Evolutionary conservation across 805 yeast genomes (phyloP).

Genomic region (Candida hungchunana): DNA sequence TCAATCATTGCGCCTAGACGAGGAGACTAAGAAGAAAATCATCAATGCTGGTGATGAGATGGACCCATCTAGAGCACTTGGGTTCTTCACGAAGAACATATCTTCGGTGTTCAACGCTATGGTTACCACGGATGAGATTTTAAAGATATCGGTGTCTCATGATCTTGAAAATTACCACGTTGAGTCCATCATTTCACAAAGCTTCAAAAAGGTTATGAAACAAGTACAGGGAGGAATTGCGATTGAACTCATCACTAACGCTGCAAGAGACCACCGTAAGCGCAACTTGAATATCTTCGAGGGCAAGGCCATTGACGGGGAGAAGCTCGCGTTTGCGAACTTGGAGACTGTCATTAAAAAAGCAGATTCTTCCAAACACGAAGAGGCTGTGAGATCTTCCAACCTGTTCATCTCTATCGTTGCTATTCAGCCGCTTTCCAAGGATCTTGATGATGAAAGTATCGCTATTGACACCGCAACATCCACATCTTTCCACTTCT

Average conservation of each 20-base stretch:
- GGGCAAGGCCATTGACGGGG: constrained; percentile 80
- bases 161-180: constrained; percentile 56
- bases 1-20: constrained; percentile 28
- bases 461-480: constrained; percentile 37
- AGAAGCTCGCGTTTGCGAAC: constrained; percentile 83
- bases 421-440: constrained; percentile 41
- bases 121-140: constrained; percentile 42
- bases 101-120: constrained; percentile 30
- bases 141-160: constrained; percentile 61
- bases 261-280: constrained; percentile 20
- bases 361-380: constrained; percentile 23
- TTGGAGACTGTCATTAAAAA: constrained; percentile 66
- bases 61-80: constrained; percentile 25
- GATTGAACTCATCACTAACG: constrained; percentile 41
- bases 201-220: constrained; percentile 59
- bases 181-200: constrained; percentile 42
- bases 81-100: constrained; percentile 18
- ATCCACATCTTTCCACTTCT: constrained; percentile 61
- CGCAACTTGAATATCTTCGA: constrained; percentile 61
- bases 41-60: constrained; percentile 16
- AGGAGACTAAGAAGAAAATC: constrained; percentile 24
- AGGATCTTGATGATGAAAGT: constrained; percentile 25
- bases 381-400: constrained; percentile 34
- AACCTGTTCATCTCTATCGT: constrained; percentile 69
- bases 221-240: constrained; percentile 79